Evolutionary conservation across 1,284 basidiomycete genomes (phyloP), one percentile per base, ranked within the genome.

Genomic region (Ceratobasidium theobromae): DNA sequence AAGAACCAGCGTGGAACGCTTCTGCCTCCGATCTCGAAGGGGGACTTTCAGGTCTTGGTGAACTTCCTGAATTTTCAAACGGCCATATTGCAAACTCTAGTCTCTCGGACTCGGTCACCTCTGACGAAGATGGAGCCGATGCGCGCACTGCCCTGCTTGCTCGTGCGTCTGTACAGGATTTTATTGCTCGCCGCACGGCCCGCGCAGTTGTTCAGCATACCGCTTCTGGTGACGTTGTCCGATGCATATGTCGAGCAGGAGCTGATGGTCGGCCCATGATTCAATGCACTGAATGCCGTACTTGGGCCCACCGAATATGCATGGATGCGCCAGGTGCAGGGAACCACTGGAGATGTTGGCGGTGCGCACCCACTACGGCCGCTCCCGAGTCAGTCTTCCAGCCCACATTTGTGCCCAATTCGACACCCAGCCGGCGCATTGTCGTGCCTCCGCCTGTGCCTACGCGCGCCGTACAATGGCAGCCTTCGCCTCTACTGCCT

Each of bases 271-370:
- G 84, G 27, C 82, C 86, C 64, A 79, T 89, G 41, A 89, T 91
- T 32, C 89, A 90, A 72, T 91, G 89, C 70, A 88, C 89, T 71
- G 79, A 80, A 8, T 91, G 89, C 74, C 79, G 83, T 71, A 84
- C 78, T 23, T 91, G 89, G 89, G 90, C 87, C 72, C 89, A 91
- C 74, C 78, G 89, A 38, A 76, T 83, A 52, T 91, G 89, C 74
- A 84, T 91, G 64, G 88, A 64, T 27, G 60, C 60, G 16, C 60
- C 35, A 14, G 60, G 18, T 3, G 25, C 38, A 40, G 38, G 33
- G 11, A 64, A 25, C 35, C 60, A 52, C 23, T 64, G 60, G 60
- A 32, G 60, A 11, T 64, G 60, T 35, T 64, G 60, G 60, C 33
- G 60, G 43, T 64, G 60, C n/a, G 60, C 60, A 23, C 60, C 60